Evolutionary conservation across 331 rosid species (phyloP), one percentile per base, ranked within the genome.

Genomic region (Acacia pycnantha): DNA sequence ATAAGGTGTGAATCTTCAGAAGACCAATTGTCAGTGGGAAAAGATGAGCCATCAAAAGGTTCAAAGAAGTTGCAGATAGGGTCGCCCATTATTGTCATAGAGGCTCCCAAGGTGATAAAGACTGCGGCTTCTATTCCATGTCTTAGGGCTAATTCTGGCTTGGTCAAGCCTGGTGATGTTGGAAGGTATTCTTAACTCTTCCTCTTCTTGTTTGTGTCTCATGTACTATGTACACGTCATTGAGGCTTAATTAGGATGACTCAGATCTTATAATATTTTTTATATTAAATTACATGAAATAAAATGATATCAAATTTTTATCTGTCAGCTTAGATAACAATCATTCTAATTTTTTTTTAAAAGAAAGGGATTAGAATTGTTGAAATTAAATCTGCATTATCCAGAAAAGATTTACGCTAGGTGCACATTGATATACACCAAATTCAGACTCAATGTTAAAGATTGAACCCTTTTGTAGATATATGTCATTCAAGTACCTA

Each of bases 141-240:
- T 80, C 93, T 95, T 19, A 89, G 90, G 61, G 88, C 87, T 35
- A 94, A 94, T 78, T 79, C 92, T 74, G 93, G 97, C 65, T 83
- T 90, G 70, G 90, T 95, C 69, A 93, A 93, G 29, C 82, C 97
- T 50, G 97, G 98, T 40, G 98, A 91, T 40, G 97, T 95, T 35
- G 94, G 97, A 88, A 90, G 97, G 98, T 91, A 65, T 65, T 65
- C 22, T 64, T 11, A 14, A 15, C 70, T 29, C 13, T 6, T 65
- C 11, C 43, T 7, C 5, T 2, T 65, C 43, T 65, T 31, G 8
- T 15, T 15, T 65, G 31, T 14, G 11, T 58, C 65, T 58, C 65
- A 10, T n/a, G 31, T 58, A 22, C 29, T n/a, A 4, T 22, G 65
- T 0, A 56, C 29, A 0, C 26, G 29, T 56, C 29, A 9, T 56